phyloP scores from a whole-genome alignment of 768 basidiomycete species.

The Astraeus odoratus region DNA sequence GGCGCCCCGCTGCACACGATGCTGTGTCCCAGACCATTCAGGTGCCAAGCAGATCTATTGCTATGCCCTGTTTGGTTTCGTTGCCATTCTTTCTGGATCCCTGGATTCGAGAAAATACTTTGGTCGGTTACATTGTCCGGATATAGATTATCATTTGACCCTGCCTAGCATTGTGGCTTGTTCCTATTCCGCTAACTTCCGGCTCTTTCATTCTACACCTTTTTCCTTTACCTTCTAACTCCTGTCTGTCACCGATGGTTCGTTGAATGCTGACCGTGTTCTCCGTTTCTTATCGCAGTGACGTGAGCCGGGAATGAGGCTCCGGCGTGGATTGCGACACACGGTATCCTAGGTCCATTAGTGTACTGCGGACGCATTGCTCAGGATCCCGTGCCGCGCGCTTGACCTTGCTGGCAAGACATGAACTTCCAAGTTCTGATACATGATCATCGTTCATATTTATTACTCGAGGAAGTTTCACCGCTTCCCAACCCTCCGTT shows the following conservation, averaged over 20 bases:
- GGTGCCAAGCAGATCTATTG: no score
- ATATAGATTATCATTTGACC: no score
- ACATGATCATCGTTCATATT: no score
- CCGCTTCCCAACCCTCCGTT: no score
- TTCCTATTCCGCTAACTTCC: background rate
- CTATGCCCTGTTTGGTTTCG: background rate
- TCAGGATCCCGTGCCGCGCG: no score
- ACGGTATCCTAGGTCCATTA: background rate
- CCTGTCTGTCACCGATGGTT: conserved; percentile 2
- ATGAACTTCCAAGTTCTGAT: no score
- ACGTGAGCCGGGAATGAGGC: conserved; percentile 28
- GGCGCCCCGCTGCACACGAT: background rate
- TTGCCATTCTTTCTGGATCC: background rate
- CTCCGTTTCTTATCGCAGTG: conserved; percentile 14
- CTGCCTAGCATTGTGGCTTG: background rate
- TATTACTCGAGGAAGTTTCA: no score
- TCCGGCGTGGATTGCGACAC: background rate
- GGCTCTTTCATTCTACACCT: background rate
- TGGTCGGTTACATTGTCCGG: no score
- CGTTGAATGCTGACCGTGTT: conserved; percentile 4
- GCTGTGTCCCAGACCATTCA: background rate
- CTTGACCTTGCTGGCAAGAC: no score
- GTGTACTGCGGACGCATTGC: no score
- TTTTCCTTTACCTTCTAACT: background rate
- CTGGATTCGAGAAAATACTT: background rate